Conservation (phyloP, 1,284 basidiomycete genomes). For the Ustilago crameri region DNA sequence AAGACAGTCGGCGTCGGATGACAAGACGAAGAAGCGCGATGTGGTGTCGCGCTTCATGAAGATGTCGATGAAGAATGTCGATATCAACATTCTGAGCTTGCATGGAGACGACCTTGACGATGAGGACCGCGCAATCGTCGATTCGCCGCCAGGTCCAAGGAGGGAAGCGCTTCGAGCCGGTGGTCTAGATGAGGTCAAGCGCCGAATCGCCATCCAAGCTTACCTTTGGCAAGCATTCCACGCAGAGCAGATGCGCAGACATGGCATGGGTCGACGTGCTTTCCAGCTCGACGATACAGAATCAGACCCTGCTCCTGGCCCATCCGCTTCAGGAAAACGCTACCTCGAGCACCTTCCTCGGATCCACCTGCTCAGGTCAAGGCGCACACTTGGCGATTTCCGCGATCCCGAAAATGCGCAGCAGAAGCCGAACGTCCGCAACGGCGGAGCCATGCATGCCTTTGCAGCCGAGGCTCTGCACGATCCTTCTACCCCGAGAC, state of each 20-base stretch:
- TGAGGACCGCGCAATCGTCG: constrained; percentile 24
- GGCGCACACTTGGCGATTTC: constrained; percentile 39
- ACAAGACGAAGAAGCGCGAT: constrained; percentile 5
- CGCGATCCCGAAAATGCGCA: constrained; percentile 52
- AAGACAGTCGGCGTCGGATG: not conserved
- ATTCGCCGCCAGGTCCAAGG: constrained; percentile 28
- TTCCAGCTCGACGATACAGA: constrained; percentile 49
- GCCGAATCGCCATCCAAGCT: constrained; percentile 47
- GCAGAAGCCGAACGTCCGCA: constrained; percentile 37
- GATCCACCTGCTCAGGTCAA: constrained; percentile 43
- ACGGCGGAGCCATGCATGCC: constrained; percentile 47
- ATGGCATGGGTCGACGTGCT: constrained; percentile 42
- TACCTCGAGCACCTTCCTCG: constrained; percentile 29
- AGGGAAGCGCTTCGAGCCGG: constrained; percentile 21
- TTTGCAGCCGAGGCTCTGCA: constrained; percentile 41
- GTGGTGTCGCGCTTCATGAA: constrained; percentile 23
- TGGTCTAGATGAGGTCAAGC: constrained; percentile 38
- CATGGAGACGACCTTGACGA: constrained; percentile 2
- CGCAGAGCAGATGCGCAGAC: constrained; percentile 54
- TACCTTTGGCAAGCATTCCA: constrained; percentile 58
- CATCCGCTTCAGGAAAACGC: not conserved
- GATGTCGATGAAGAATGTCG: constrained; percentile 27
- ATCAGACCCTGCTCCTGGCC: constrained; percentile 2
- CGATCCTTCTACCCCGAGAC: constrained; percentile 21
- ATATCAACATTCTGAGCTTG: not conserved